phyloP scores from a whole-genome alignment of 140 eudicot species.

The Cichorium intybus region DNA sequence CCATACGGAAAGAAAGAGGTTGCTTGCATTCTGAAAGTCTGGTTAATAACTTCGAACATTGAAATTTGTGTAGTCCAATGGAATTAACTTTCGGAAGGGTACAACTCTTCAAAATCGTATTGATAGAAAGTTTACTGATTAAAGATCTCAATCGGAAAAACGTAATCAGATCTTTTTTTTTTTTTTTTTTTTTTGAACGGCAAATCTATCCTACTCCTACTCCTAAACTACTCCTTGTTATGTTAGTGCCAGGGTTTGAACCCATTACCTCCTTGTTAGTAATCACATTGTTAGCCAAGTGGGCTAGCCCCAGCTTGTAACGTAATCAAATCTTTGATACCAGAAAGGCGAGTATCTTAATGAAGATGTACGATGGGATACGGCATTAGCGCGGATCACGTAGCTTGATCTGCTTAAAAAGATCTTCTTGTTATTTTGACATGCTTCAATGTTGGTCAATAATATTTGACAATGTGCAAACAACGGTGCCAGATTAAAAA shows the following conservation, averaged over 20 bases:
- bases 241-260: too few relatives aligned
- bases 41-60: background rate
- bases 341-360: background rate
- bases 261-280: too few relatives aligned
- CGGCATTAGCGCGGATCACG: background rate
- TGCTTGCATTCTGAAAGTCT: background rate
- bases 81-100: background rate
- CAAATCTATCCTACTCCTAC: too few relatives aligned
- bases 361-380: background rate
- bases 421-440: too few relatives aligned
- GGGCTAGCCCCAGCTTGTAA: too few relatives aligned
- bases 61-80: background rate
- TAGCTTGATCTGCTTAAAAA: background rate
- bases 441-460: background rate
- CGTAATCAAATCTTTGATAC: background rate
- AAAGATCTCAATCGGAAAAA: background rate
- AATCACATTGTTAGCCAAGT: too few relatives aligned
- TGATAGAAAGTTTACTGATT: background rate
- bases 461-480: background rate
- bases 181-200: too few relatives aligned
- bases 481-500: background rate
- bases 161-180: slow-evolving; percentile 1
- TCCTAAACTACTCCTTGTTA: too few relatives aligned
- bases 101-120: background rate
- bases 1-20: background rate